Conservation (phyloP, 805 yeast genomes). For the Candida arabinofermentans region DNA sequence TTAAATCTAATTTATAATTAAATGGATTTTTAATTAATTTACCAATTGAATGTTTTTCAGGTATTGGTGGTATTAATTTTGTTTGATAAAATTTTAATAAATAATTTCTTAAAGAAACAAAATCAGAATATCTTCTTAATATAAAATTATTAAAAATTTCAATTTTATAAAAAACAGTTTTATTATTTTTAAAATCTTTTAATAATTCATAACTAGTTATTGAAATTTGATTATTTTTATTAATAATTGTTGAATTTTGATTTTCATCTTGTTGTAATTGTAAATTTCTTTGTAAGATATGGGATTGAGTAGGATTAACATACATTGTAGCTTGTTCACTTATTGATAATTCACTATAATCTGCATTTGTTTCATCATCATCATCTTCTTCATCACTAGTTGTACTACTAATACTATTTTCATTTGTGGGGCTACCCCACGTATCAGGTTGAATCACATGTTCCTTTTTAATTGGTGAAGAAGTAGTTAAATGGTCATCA, state of each 20-base stretch:
- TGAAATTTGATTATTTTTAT: background rate
- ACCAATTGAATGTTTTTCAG: constrained; percentile 66
- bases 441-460: too few species aligned
- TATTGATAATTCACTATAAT: constrained; percentile 9
- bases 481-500: too few species aligned
- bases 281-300: constrained; percentile 3
- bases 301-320: constrained; percentile 12
- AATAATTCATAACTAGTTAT: constrained; percentile 18
- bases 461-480: too few species aligned
- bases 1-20: constrained; percentile 27
- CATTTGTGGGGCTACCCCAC: too few species aligned
- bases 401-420: too few species aligned
- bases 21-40: constrained; percentile 29
- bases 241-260: background rate
- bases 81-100: constrained; percentile 76
- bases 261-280: too few species aligned
- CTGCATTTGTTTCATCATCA: constrained; percentile 1
- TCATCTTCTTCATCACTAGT: background rate
- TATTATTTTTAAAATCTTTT: constrained; percentile 26
- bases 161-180: constrained; percentile 30
- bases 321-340: constrained; percentile 17
- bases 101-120: constrained; percentile 72
- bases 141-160: constrained; percentile 16
- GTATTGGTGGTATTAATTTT: constrained; percentile 92
- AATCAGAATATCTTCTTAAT: constrained; percentile 86